Conservation (phyloP, 2,329 filamentous ascomycete genomes). For the Fusarium sublunatum region DNA sequence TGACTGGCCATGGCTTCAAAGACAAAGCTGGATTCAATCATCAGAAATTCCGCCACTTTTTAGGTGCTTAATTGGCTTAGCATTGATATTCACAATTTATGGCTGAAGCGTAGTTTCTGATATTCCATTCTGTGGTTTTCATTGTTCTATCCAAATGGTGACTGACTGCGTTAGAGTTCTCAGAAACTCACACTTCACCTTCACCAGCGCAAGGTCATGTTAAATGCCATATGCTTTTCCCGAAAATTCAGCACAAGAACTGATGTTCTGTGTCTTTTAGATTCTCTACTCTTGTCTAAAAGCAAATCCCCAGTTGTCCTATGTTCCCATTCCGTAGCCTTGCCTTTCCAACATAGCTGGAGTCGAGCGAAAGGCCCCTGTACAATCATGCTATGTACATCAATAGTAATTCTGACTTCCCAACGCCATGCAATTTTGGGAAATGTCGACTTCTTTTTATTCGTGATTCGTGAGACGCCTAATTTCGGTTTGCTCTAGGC, state of each 20-base stretch:
- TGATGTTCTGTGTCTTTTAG: neutral
- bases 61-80: too few species aligned
- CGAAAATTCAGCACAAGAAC: neutral
- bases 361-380: constrained; percentile 14
- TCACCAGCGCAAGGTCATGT: neutral
- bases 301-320: neutral
- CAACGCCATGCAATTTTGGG: constrained; percentile 41
- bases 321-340: constrained; percentile 1
- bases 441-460: constrained; percentile 29
- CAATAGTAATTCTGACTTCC: constrained; percentile 26
- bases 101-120: too few species aligned
- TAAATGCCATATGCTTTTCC: neutral
- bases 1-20: constrained; percentile 15
- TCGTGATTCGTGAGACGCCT: constrained; percentile 41
- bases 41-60: too few species aligned
- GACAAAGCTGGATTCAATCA: neutral
- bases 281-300: neutral
- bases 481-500: constrained; percentile 59
- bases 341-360: constrained; percentile 37
- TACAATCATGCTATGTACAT: constrained; percentile 31
- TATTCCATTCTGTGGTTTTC: neutral
- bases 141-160: neutral
- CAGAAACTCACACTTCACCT: too few species aligned
- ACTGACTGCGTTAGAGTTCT: too few species aligned
- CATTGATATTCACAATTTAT: too few species aligned